Percentiles rank a stretch among this genome's conserved stretches.
Conservation (phyloP, 257 asterid species). For the Jasminum sambac region DNA sequence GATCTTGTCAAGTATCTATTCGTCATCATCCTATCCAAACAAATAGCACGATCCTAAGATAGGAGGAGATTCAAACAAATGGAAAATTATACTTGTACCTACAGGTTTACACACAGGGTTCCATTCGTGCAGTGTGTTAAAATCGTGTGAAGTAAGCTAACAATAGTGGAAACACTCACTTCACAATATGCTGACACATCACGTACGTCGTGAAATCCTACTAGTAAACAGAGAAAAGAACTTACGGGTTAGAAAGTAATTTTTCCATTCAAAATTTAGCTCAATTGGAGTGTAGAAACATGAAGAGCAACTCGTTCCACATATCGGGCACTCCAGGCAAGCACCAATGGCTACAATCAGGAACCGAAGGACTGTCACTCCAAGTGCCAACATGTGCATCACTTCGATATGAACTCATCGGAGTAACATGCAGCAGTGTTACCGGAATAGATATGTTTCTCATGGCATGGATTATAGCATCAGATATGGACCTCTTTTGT, state of each 20-base stretch:
- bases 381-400: conserved; percentile 83
- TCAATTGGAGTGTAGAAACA: conserved; percentile 40
- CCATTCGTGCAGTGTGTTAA: no score
- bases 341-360: conserved; percentile 97
- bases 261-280: neutral
- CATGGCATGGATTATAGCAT: conserved; percentile 50
- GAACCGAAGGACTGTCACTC: conserved; percentile 77
- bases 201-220: no score
- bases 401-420: conserved; percentile 67
- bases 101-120: no score
- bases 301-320: conserved; percentile 82
- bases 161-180: no score
- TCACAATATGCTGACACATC: no score
- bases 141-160: no score
- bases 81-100: no score
- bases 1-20: no score
- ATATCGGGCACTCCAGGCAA: conserved; percentile 89
- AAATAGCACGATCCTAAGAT: no score
- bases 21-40: no score
- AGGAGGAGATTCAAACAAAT: no score
- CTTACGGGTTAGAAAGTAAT: conserved; percentile 29
- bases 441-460: conserved; percentile 50
- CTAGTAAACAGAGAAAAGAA: neutral
- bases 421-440: conserved; percentile 65
- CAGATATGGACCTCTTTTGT: conserved; percentile 53